A percentile compares a stretch with the other conserved stretches of the same genome.
These are phyloP conservation scores for Wickerhamiella australiensis DNA, from an alignment of 805 yeast species.

Conservation along the genomic window DNA sequence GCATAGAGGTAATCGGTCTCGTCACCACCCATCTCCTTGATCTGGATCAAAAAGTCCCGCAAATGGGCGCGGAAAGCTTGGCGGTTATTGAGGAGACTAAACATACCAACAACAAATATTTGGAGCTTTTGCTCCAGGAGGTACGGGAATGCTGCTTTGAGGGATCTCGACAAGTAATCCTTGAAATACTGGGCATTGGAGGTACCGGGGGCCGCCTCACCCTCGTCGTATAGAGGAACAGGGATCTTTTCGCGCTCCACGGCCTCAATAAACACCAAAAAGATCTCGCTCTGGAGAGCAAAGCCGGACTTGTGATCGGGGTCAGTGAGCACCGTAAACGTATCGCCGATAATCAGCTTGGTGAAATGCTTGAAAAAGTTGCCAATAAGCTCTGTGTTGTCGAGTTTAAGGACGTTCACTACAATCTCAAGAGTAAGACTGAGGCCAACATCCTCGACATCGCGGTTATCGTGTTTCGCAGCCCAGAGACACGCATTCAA, in stretches of 20 bases:
- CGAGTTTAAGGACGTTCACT: slow-evolving; percentile 64
- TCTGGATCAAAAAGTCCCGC: slow-evolving; percentile 92
- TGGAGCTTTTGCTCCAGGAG: slow-evolving; percentile 71
- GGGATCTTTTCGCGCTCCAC: slow-evolving; percentile 65
- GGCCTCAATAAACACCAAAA: slow-evolving; percentile 70
- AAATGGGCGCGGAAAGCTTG: slow-evolving; percentile 67
- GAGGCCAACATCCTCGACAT: slow-evolving; percentile 87
- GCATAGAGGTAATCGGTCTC: slow-evolving; percentile 89
- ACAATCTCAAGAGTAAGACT: slow-evolving; percentile 71
- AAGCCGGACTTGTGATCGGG: slow-evolving; percentile 97
- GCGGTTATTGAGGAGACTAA: slow-evolving; percentile 57
- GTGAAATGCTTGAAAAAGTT: slow-evolving; percentile 83
- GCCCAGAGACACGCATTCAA: slow-evolving; percentile 97
- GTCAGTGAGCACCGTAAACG: slow-evolving; percentile 87
- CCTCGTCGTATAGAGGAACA: slow-evolving; percentile 68
- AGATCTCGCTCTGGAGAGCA: slow-evolving; percentile 69
- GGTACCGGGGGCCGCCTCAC: slow-evolving; percentile 76
- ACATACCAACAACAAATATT: slow-evolving; percentile 65
- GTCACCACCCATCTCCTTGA: slow-evolving; percentile 82
- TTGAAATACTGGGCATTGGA: slow-evolving; percentile 66
- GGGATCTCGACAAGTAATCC: slow-evolving; percentile 69
- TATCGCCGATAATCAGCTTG: slow-evolving; percentile 80
- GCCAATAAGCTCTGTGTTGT: slow-evolving; percentile 54
- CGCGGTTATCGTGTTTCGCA: slow-evolving; percentile 92
- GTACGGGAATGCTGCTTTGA: slow-evolving; percentile 85